phyloP scores from a whole-genome alignment of 2,329 filamentous ascomycete species.

The Diaporthe sp. region DNA sequence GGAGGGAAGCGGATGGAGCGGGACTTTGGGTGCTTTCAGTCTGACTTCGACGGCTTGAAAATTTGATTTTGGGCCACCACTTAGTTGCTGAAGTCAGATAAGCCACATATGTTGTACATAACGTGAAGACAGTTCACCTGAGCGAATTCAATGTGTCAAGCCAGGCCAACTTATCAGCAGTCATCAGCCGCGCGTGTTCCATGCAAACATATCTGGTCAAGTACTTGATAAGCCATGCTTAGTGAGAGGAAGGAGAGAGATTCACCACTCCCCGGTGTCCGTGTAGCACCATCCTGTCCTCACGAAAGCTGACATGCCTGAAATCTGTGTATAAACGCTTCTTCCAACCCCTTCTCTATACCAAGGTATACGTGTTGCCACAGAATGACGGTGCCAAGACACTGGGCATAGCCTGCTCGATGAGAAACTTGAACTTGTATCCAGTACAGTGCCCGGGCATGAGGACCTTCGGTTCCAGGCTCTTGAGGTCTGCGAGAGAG shows the following conservation, averaged over 20 bases:
- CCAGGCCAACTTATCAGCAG: too few species aligned
- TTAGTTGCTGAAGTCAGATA: not conserved
- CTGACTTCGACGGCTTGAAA: slow-evolving; percentile 45
- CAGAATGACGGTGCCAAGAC: slow-evolving; percentile 64
- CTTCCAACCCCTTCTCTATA: not conserved
- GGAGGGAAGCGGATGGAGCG: slow-evolving; percentile 49
- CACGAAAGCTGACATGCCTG: not conserved
- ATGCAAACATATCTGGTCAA: too few species aligned
- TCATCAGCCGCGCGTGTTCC: too few species aligned
- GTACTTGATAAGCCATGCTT: too few species aligned
- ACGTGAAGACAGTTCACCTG: not conserved
- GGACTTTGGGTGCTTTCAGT: slow-evolving; percentile 49
- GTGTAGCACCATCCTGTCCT: too few species aligned
- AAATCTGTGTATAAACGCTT: rapidly evolving
- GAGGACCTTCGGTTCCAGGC: slow-evolving; percentile 61
- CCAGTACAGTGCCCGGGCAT: slow-evolving; percentile 70
- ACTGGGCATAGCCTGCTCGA: slow-evolving; percentile 65
- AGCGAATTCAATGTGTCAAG: not conserved
- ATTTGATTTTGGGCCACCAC: too few species aligned
- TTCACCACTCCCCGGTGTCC: too few species aligned
- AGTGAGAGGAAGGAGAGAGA: too few species aligned
- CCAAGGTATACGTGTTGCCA: slow-evolving; percentile 55
- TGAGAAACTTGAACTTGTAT: slow-evolving; percentile 67
- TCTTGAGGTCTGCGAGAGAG: slow-evolving; percentile 63
- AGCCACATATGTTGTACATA: not conserved